These are phyloP conservation scores for Rhodofomes roseus DNA, from an alignment of 1,284 basidiomycete genomes.

Conservation along the genomic window DNA sequence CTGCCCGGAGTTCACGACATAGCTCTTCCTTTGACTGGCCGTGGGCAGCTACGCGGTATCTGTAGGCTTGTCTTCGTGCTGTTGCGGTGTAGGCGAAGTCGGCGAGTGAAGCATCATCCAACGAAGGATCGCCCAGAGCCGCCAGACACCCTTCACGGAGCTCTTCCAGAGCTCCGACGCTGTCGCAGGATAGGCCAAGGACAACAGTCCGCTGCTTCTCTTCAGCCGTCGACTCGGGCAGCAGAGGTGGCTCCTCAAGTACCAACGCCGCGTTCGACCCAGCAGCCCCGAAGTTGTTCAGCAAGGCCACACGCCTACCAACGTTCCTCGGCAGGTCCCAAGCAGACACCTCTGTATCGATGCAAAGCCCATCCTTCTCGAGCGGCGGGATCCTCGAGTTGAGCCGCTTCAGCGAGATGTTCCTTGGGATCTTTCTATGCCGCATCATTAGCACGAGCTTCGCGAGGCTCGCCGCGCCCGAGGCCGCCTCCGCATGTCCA, in stretches of 20 bases:
- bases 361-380: slow-evolving; percentile 45
- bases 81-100: slow-evolving; percentile 65
- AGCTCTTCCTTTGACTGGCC: slow-evolving; percentile 43
- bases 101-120: slow-evolving; percentile 28
- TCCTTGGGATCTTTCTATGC: slow-evolving; percentile 50
- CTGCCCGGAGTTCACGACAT: slow-evolving; percentile 35
- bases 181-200: slow-evolving; percentile 62
- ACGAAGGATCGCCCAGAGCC: slow-evolving; percentile 37
- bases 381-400: slow-evolving; percentile 54
- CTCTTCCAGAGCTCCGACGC: slow-evolving; percentile 38
- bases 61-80: slow-evolving; percentile 54
- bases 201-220: slow-evolving; percentile 27
- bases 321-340: slow-evolving; percentile 40
- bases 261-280: slow-evolving; percentile 66
- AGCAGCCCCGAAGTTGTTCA: slow-evolving; percentile 74
- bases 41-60: slow-evolving; percentile 47
- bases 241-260: slow-evolving; percentile 44
- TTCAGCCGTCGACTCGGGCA: not conserved
- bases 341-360: slow-evolving; percentile 36
- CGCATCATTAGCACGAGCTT: slow-evolving; percentile 69
- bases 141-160: slow-evolving; percentile 44
- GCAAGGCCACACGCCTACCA: slow-evolving; percentile 45
- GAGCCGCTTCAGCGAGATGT: slow-evolving; percentile 52
- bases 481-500: slow-evolving; percentile 73
- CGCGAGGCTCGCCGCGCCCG: slow-evolving; percentile 65